Base-by-base conservation (phyloP, 1,139 yeast species). In the Lodderomyces metapsilosis region DNA sequence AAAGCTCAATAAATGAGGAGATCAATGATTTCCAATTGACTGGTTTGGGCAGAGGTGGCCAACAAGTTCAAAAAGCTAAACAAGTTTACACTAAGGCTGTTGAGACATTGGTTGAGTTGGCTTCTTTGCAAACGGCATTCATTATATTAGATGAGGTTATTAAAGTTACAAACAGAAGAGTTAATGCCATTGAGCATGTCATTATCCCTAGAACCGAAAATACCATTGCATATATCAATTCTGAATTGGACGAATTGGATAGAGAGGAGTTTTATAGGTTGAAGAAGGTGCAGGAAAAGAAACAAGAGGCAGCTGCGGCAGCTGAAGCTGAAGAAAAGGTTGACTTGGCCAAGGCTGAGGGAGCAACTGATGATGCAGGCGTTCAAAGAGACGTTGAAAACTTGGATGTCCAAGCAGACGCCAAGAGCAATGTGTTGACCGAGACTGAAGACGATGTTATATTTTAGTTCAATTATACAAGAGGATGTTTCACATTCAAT, bases 1-100 rank as follows among this genome's bases (percentile, higher is more conserved):
- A 89, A 55, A 80, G 91, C 24, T 85, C 77, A 52, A 80, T 88
- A 48, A 87, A 88, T 57, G 88, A 87, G 48, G 80, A 81, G 18
- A 86, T 88, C 58, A 92, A 91, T 56, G 98, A 92, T 58, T 92
- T 92, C 72, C 88, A 88, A 62, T 74, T 92, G 80, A 92, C 98
- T 8, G 98, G 98, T 50, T 75, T 92, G 54, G 98, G 98, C 40
- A 80, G 98, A 61, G 98, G 98, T 65, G 98, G 98, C 48, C 98
- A 92, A 64, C 98, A 92, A 64, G 95, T 92, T 42, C 96, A 88
- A 64, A 86, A 84, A 64, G 98, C 98, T 42, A 89, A 91, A 63
- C 78, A 79, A 53, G 96, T 92, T 31, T 92, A 92, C 64, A 83
- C 96, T 27, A 88, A 85, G 58, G 96, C 97, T 7, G 98, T 92